Evolutionary conservation across 345 rosid species (phyloP).

Genomic region (Noccaea bulbosa): DNA sequence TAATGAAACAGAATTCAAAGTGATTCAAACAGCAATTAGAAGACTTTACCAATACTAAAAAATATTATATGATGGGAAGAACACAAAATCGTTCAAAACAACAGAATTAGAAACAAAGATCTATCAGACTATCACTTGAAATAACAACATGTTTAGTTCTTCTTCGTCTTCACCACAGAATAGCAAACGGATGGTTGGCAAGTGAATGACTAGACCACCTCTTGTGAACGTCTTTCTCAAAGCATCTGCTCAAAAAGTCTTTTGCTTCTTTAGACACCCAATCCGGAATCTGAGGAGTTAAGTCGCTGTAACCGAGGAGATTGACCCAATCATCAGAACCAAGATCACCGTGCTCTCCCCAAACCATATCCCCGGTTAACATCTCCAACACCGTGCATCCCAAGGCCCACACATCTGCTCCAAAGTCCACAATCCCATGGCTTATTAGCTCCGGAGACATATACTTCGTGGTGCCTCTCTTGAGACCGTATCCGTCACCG

Average conservation of each 20-base stretch:
- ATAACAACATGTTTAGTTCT: too few relatives aligned
- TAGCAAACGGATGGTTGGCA: too few relatives aligned
- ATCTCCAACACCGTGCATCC: conserved; percentile 34
- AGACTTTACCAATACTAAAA: too few relatives aligned
- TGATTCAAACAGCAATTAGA: too few relatives aligned
- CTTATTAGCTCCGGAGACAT: conserved; percentile 21
- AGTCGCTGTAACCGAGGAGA: neutral
- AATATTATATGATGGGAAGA: too few relatives aligned
- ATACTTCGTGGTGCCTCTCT: conserved; percentile 20
- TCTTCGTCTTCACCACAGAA: too few relatives aligned
- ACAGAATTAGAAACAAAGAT: too few relatives aligned
- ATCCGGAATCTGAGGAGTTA: conserved; percentile 7
- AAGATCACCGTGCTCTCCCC: neutral
- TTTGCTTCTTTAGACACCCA: conserved; percentile 13
- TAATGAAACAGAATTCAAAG: too few relatives aligned
- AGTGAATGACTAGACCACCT: conserved; percentile 6
- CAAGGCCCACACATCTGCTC: conserved; percentile 27
- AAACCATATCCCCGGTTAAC: neutral
- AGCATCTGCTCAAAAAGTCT: conserved; percentile 25
- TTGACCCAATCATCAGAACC: neutral
- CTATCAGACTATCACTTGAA: too few relatives aligned
- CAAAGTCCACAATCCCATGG: neutral
- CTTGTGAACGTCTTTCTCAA: conserved; percentile 10
- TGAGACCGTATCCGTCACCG: conserved; percentile 7
- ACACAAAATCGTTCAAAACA: too few relatives aligned